phyloP scores from a whole-genome alignment of 202 grass and related monocot species.

The Sporobolus alterniflorus region DNA sequence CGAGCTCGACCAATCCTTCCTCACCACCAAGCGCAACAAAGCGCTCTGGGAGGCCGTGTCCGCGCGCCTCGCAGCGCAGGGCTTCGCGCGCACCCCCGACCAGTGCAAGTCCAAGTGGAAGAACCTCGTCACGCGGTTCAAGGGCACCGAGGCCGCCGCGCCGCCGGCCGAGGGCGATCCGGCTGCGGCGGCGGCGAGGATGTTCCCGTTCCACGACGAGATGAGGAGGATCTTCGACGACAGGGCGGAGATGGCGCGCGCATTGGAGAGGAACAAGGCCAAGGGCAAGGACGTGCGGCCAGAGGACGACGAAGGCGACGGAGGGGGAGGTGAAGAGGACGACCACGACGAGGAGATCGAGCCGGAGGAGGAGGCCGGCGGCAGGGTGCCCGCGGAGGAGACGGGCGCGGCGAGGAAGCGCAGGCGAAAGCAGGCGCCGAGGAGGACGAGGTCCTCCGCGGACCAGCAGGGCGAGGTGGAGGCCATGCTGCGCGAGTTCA shows the following conservation, averaged over 20 bases:
- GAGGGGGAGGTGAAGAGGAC: conserved; percentile 12
- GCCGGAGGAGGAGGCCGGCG: conserved; percentile 11
- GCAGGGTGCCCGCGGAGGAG: conserved; percentile 3
- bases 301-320: conserved; percentile 23
- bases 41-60: conserved; percentile 89
- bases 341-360: neutral
- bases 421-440: neutral
- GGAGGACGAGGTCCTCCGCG: neutral
- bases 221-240: conserved; percentile 70
- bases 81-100: conserved; percentile 76
- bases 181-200: conserved; percentile 10
- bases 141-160: conserved; percentile 44
- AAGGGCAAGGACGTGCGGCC: conserved; percentile 64
- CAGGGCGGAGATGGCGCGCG: conserved; percentile 39
- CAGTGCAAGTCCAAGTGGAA: conserved; percentile 99
- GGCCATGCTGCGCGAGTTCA: conserved; percentile 72
- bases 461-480: conserved; percentile 67
- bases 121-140: conserved; percentile 93
- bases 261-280: conserved; percentile 40
- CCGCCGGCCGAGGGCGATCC: neutral
- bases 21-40: conserved; percentile 96
- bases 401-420: conserved; percentile 11
- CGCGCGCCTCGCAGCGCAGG: conserved; percentile 51
- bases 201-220: conserved; percentile 91
- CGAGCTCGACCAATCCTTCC: conserved; percentile 79